Percentiles rank a stretch among this genome's conserved stretches.
Evolutionary conservation across 2,329 filamentous ascomycete genomes (phyloP).

Genomic region (Phyllachora maydis): DNA sequence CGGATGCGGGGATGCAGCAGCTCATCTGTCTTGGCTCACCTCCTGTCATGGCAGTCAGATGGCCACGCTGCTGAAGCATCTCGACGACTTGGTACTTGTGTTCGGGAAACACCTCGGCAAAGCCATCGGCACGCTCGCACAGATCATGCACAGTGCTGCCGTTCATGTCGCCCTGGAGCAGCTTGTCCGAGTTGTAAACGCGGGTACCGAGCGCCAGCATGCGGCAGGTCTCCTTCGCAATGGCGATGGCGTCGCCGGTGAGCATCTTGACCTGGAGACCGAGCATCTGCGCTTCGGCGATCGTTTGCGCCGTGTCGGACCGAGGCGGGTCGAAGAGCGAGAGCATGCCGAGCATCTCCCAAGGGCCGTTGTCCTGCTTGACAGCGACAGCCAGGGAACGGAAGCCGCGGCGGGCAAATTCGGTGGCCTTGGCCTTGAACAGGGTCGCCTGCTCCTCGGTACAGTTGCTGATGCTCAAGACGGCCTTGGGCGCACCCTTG

Average conservation of each 20-base stretch:
- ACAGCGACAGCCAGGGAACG: constrained; percentile 61
- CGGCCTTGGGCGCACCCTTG: constrained; percentile 61
- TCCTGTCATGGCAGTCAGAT: constrained; percentile 57
- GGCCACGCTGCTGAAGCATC: constrained; percentile 47
- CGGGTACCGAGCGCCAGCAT: constrained; percentile 63
- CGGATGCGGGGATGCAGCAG: too few relatives aligned
- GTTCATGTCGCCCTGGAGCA: constrained; percentile 56
- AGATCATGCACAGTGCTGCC: constrained; percentile 58
- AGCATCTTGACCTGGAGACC: constrained; percentile 67
- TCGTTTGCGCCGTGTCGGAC: constrained; percentile 61
- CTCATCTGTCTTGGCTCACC: too few relatives aligned
- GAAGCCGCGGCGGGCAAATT: constrained; percentile 64
- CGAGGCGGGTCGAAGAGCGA: constrained; percentile 67
- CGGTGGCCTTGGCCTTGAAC: constrained; percentile 53
- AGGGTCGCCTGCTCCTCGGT: constrained; percentile 40
- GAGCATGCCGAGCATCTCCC: constrained; percentile 56
- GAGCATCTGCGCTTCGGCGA: constrained; percentile 54
- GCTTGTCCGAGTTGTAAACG: constrained; percentile 62
- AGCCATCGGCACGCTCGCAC: constrained; percentile 54
- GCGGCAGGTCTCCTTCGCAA: constrained; percentile 67
- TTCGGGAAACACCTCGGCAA: constrained; percentile 55
- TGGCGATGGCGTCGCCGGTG: constrained; percentile 62
- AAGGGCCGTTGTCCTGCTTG: constrained; percentile 55
- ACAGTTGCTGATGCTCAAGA: constrained; percentile 48
- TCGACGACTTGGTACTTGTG: constrained; percentile 62